Percentiles rank a stretch among this genome's conserved stretches.
phyloP scores from a whole-genome alignment of 805 yeast species.

The Saccharomycopsis sp. region DNA sequence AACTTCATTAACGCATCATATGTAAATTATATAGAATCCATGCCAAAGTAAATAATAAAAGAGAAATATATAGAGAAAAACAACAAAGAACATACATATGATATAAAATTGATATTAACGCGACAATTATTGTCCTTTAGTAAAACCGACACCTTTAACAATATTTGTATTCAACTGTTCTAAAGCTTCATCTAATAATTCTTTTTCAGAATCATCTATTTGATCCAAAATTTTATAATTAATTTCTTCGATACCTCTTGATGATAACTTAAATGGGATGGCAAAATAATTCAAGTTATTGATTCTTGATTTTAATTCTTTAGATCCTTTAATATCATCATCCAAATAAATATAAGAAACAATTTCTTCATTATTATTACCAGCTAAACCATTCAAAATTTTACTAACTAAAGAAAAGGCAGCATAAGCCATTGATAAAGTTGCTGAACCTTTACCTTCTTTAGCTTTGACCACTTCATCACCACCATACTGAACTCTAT shows the following conservation, averaged over 20 bases:
- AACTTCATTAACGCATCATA: too few species aligned
- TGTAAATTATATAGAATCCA: too few species aligned
- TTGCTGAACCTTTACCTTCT: conserved; percentile 91
- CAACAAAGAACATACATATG: too few species aligned
- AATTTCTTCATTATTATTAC: conserved; percentile 32
- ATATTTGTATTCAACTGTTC: conserved; percentile 46
- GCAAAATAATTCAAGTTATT: conserved; percentile 41
- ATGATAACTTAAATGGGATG: conserved; percentile 47
- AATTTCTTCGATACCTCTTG: conserved; percentile 45
- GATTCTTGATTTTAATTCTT: conserved; percentile 33
- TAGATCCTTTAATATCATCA: conserved; percentile 37
- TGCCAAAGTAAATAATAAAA: too few species aligned
- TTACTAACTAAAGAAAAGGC: conserved; percentile 70
- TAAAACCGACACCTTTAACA: conserved; percentile 36
- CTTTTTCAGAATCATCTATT: conserved; percentile 42
- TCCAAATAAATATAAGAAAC: conserved; percentile 38
- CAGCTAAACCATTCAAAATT: conserved; percentile 16
- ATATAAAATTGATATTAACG: too few species aligned
- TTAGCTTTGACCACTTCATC: conserved; percentile 95
- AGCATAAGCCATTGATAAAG: conserved; percentile 92
- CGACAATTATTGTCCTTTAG: too few species aligned
- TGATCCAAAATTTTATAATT: conserved; percentile 41
- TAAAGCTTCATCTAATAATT: conserved; percentile 43
- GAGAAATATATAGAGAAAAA: too few species aligned
- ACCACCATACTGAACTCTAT: conserved; percentile 94